A percentile compares a stretch with the other conserved stretches of the same genome.
phyloP scores from a whole-genome alignment of 148 eudicot species.

The Cornus florida region DNA sequence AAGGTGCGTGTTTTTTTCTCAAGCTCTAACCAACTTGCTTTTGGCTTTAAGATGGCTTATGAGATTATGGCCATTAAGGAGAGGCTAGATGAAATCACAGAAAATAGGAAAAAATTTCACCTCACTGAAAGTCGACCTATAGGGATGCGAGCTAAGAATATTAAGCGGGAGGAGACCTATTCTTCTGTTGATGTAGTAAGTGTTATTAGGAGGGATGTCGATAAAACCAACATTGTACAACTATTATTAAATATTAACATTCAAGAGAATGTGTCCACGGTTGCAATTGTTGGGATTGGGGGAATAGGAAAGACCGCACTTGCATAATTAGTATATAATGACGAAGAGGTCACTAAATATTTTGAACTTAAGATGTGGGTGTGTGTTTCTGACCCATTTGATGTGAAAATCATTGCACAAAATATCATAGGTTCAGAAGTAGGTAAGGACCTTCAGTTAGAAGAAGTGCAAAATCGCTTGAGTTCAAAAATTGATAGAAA shows the following conservation, averaged over 20 bases:
- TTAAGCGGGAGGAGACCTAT: neutral
- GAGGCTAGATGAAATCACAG: neutral
- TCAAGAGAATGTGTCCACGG: neutral
- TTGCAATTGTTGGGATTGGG: conserved; percentile 10
- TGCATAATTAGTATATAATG: conserved; percentile 4
- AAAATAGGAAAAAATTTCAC: neutral
- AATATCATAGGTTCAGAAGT: neutral
- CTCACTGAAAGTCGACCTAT: neutral
- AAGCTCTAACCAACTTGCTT: neutral
- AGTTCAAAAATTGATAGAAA: neutral
- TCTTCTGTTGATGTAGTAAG: neutral
- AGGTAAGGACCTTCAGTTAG: neutral
- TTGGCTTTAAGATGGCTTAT: neutral
- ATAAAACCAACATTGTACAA: conserved; percentile 5
- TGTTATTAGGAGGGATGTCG: conserved; percentile 27
- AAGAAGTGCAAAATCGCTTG: too few relatives aligned
- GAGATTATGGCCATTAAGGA: neutral
- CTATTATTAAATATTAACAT: neutral
- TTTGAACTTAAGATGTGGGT: conserved; percentile 3
- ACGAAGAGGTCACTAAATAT: neutral
- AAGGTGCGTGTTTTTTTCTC: conserved; percentile 20
- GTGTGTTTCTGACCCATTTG: conserved; percentile 6
- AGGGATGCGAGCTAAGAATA: neutral
- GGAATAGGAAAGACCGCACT: conserved; percentile 17
- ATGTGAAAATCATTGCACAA: neutral